Evolutionary conservation across 176 grass and related monocot genomes (phyloP).

Genomic region (Calamus simplicifolius): DNA sequence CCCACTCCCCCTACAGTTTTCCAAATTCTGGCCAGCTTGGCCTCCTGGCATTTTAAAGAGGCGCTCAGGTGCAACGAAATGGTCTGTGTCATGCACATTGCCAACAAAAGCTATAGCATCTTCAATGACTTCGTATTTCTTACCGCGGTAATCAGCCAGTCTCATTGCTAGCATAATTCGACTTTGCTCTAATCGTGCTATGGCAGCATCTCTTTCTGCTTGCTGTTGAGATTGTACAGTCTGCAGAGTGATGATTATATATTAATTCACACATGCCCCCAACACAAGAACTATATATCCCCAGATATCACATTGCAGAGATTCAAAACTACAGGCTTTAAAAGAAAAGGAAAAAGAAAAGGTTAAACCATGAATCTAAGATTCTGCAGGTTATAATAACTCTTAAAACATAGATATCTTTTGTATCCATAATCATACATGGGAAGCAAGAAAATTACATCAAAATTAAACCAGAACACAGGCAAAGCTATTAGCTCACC

Average conservation of each 20-base stretch:
- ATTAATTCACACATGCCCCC: background rate
- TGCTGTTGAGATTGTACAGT: slow-evolving; percentile 81
- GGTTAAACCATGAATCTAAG: too few relatives aligned
- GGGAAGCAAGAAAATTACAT: too few relatives aligned
- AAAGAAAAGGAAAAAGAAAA: too few relatives aligned
- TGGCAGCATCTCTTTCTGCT: slow-evolving; percentile 60
- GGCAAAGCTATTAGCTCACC: too few relatives aligned
- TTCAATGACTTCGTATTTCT: slow-evolving; percentile 65
- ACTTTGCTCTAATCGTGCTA: slow-evolving; percentile 79
- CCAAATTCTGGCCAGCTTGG: slow-evolving; percentile 25
- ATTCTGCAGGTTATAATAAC: too few relatives aligned
- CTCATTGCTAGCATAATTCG: slow-evolving; percentile 56
- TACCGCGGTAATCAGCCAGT: slow-evolving; percentile 68
- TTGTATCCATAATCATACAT: too few relatives aligned
- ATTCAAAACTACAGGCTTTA: too few relatives aligned
- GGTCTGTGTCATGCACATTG: slow-evolving; percentile 36
- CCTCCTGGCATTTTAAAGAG: slow-evolving; percentile 13
- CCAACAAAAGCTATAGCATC: slow-evolving; percentile 73
- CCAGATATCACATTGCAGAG: too few relatives aligned
- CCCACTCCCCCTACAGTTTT: slow-evolving; percentile 23
- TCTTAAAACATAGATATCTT: too few relatives aligned
- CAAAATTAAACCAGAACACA: too few relatives aligned
- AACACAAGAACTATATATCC: too few relatives aligned
- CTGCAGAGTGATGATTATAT: slow-evolving; percentile 24
- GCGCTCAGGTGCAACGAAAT: slow-evolving; percentile 46